A percentile compares a stretch with the other conserved stretches of the same genome.
phyloP scores from a whole-genome alignment of 345 rosid species.

The Salix exigua region DNA sequence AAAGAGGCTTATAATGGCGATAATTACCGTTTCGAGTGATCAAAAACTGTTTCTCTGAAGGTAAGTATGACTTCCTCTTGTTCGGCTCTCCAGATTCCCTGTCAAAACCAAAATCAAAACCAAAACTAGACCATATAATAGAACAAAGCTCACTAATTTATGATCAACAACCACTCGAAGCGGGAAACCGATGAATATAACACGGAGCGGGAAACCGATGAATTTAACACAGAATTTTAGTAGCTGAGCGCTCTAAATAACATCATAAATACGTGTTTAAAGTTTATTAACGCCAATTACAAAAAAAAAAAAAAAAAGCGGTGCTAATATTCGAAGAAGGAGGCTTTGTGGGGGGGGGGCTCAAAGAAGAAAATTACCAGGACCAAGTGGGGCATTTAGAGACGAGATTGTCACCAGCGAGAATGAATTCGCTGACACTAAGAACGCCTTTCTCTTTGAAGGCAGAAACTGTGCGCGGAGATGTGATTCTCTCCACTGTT shows the following conservation, averaged over 20 bases:
- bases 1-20: background rate
- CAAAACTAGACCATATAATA: background rate
- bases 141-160: background rate
- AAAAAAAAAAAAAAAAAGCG: background rate
- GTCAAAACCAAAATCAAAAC: background rate
- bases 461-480: conserved; percentile 89
- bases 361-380: conserved; percentile 43
- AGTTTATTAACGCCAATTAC: background rate
- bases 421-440: conserved; percentile 79
- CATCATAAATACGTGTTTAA: too few species aligned
- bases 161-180: too few species aligned
- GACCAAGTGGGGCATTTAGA: conserved; percentile 99
- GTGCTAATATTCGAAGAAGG: background rate
- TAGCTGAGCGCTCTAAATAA: too few species aligned
- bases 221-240: background rate
- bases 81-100: conserved; percentile 98
- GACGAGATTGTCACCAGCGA: conserved; percentile 97
- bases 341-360: background rate
- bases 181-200: background rate
- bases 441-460: conserved; percentile 98
- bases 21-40: conserved; percentile 86
- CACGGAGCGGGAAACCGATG: background rate
- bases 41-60: conserved; percentile 81
- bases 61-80: conserved; percentile 86
- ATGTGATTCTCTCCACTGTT: conserved; percentile 85